A percentile compares a stretch with the other conserved stretches of the same genome.
Conservation (phyloP, 768 basidiomycete species). For the Trametes gibbosa region DNA sequence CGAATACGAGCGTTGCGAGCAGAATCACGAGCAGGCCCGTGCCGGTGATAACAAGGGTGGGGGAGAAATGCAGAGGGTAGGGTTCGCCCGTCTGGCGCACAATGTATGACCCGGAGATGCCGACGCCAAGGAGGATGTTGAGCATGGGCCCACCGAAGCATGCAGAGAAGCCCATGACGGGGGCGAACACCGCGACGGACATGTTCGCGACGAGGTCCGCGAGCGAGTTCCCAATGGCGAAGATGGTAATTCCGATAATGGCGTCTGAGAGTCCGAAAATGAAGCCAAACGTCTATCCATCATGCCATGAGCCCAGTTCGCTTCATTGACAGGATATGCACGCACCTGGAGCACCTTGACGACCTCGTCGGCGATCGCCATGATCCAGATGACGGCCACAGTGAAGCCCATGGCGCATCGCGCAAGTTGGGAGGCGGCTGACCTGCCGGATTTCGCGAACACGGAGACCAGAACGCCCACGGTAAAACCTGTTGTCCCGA, state of each 20-base stretch:
- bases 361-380: constrained; percentile 96
- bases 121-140: constrained; percentile 88
- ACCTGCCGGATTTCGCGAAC: constrained; percentile 58
- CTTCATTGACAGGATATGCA: neutral
- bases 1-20: constrained; percentile 71
- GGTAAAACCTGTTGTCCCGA: constrained; percentile 52
- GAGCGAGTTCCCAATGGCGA: constrained; percentile 93
- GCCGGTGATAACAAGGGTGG: constrained; percentile 80
- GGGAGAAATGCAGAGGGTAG: constrained; percentile 74
- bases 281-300: constrained; percentile 76
- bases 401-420: constrained; percentile 90
- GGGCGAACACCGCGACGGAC: constrained; percentile 91
- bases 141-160: constrained; percentile 94
- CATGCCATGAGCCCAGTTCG: neutral
- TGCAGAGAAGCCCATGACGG: constrained; percentile 92
- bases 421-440: constrained; percentile 56
- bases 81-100: constrained; percentile 61
- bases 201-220: constrained; percentile 97
- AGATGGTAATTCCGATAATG: constrained; percentile 94
- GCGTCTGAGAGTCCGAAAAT: constrained; percentile 96
- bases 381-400: constrained; percentile 94
- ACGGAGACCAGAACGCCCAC: constrained; percentile 54
- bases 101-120: constrained; percentile 86
- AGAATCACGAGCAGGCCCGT: constrained; percentile 79
- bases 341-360: constrained; percentile 82